A percentile compares a stretch with the other conserved stretches of the same genome.
Evolutionary conservation across 140 eudicot genomes (phyloP).

Genomic region (Oenanthe javanica): DNA sequence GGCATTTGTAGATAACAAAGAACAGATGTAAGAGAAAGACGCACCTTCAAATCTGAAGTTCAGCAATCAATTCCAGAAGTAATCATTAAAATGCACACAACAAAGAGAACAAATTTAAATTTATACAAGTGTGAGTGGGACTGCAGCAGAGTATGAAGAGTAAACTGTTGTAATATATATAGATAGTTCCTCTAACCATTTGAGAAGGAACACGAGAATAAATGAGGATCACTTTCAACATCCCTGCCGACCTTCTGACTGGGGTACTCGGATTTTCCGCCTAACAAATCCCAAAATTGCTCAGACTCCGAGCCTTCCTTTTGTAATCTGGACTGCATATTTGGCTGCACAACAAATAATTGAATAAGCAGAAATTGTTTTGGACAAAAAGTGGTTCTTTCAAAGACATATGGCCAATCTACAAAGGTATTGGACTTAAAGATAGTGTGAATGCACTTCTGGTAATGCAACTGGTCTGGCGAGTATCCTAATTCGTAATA

Average conservation of each 20-base stretch:
- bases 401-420: neutral
- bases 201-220: conserved; percentile 66
- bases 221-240: conserved; percentile 86
- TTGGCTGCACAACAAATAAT: conserved; percentile 49
- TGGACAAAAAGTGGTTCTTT: neutral
- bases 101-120: conserved; percentile 19
- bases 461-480: neutral
- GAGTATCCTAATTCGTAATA: neutral
- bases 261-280: conserved; percentile 83
- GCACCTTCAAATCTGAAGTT: conserved; percentile 69
- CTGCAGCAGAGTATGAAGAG: conserved; percentile 5
- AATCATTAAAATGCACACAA: conserved; percentile 14
- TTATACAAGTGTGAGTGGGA: conserved; percentile 11
- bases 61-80: conserved; percentile 28
- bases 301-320: conserved; percentile 94
- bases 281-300: conserved; percentile 87
- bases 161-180: neutral
- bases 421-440: neutral
- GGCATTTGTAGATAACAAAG: neutral
- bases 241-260: conserved; percentile 82
- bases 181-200: conserved; percentile 40
- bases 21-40: conserved; percentile 14
- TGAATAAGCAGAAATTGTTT: conserved; percentile 3
- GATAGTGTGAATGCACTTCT: neutral
- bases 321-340: conserved; percentile 65